Conservation (phyloP, 208 protist species). For the Porcisia deanei region DNA sequence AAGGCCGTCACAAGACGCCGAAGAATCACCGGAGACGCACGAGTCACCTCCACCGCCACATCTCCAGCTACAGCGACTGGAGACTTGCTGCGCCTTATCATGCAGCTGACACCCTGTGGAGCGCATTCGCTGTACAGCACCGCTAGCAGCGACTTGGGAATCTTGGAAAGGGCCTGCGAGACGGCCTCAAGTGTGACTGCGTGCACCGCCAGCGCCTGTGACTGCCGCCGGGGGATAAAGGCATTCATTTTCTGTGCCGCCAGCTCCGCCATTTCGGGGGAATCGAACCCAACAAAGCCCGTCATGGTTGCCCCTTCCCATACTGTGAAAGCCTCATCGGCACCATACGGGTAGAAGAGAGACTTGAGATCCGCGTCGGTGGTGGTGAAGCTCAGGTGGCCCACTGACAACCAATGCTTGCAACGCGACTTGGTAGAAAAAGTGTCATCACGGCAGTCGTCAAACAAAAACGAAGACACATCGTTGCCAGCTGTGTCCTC, state of each 20-base stretch:
- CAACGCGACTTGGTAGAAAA: conserved; percentile 22
- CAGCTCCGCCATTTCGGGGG: conserved; percentile 60
- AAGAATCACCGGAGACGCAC: conserved; percentile 43
- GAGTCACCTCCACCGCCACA: conserved; percentile 49
- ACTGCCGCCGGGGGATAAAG: conserved; percentile 80
- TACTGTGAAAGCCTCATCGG: conserved; percentile 73
- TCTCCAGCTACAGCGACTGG: conserved; percentile 39
- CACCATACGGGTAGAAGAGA: conserved; percentile 87
- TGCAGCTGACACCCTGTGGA: conserved; percentile 29
- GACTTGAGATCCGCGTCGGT: conserved; percentile 56
- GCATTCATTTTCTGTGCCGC: conserved; percentile 79
- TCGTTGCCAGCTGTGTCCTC: conserved; percentile 78
- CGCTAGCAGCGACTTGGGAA: conserved; percentile 35
- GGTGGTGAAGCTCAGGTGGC: conserved; percentile 52
- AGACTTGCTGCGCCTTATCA: conserved; percentile 28
- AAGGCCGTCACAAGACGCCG: conserved; percentile 44
- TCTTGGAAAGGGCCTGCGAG: conserved; percentile 31
- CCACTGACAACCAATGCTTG: conserved; percentile 72
- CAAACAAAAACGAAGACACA: conserved; percentile 57
- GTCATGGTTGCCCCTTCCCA: conserved; percentile 39
- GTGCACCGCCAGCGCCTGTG: conserved; percentile 56
- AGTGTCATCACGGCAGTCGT: conserved; percentile 43
- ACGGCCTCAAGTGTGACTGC: conserved; percentile 56
- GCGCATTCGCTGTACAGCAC: conserved; percentile 35
- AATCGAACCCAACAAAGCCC: conserved; percentile 82